A percentile compares a stretch with the other conserved stretches of the same genome.
phyloP scores from a whole-genome alignment of 495 filamentous ascomycete genomes.

The Halenospora varia region DNA sequence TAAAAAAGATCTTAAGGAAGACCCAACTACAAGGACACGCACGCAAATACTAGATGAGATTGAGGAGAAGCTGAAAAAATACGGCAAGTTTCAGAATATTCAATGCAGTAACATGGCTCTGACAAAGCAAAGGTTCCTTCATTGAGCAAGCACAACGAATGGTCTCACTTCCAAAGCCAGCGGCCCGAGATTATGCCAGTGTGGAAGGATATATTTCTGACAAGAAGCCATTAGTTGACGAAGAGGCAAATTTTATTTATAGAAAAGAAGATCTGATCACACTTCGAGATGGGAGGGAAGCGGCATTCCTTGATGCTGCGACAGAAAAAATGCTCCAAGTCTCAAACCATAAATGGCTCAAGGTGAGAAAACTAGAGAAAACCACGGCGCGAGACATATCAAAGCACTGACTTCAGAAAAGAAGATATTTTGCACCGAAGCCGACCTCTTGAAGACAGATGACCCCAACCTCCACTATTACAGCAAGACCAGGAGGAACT shows the following conservation, averaged over 20 bases:
- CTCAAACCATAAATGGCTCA: constrained; percentile 7
- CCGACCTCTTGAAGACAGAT: background rate
- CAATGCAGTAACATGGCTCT: background rate
- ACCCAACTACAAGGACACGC: background rate
- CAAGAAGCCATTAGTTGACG: constrained; percentile 11
- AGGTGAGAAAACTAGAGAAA: constrained; percentile 6
- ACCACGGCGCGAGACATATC: background rate
- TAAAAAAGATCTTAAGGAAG: background rate
- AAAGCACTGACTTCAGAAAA: background rate
- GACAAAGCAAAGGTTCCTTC: constrained; percentile 10
- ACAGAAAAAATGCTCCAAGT: constrained; percentile 18
- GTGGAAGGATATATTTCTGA: constrained; percentile 16
- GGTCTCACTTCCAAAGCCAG: constrained; percentile 17
- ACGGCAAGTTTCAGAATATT: background rate
- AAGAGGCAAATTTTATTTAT: constrained; percentile 16
- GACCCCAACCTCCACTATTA: background rate
- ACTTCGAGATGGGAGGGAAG: constrained; percentile 20
- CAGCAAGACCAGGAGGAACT: constrained; percentile 8
- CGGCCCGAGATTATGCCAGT: constrained; percentile 19
- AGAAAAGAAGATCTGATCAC: constrained; percentile 25
- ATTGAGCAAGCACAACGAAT: constrained; percentile 23
- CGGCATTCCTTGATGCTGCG: constrained; percentile 21
- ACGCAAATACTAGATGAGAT: background rate
- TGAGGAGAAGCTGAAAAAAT: background rate
- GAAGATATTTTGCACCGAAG: constrained; percentile 18